Base-by-base conservation (phyloP, 345 rosid species). In the Corchorus olitorius region DNA sequence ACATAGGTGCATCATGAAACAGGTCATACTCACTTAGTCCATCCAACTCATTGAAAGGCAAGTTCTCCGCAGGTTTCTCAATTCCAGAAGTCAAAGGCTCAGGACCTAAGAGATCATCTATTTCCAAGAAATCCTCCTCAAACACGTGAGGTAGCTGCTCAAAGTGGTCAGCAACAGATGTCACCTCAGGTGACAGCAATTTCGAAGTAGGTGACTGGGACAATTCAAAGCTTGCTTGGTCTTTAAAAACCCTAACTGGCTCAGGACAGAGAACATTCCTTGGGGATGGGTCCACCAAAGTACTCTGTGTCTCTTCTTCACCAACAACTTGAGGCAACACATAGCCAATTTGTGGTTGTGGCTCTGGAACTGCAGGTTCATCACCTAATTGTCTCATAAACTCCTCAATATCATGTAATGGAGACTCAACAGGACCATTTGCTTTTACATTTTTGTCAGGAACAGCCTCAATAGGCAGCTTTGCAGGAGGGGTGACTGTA, bases 111-210 rank as follows among this genome's bases (percentile, higher is more conserved):
- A 94, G 95, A 87, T 93, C 97, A 80, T 89, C 88, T 3, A 93
- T 87, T 85, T 93, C 98, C 81, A 94, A 88, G 83, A 88, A 94
- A 86, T 84, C 97, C 19, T 65, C 88, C 71, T 69, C 90, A 5
- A 16, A 55, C 15, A 71, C 3, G 50, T 73, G 76, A 41, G 70
- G 55, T 9, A 60, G 64, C 55, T 19, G 78, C 52, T 79, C 75
- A 52, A 12, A 37, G 22, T 70, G 75, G 20, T 79, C 79, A 17
- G 81, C 52, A 63, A 66, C 79, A 64, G 84, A 80, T 17, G 83
- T 78, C 41, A 81, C 82, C 79, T 83, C 96, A 52, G 87, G 75
- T 6, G 41, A 69, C 71, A 75, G 88, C 79, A 80, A 34, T 39
- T 81, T 77, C 43, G 88, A 79, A 56, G 79, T 74, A 62, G 83